Percentiles rank a stretch among this genome's conserved stretches.
Evolutionary conservation across 2,329 filamentous ascomycete species (phyloP).

Genomic region (Hymenoscyphus infarciens): DNA sequence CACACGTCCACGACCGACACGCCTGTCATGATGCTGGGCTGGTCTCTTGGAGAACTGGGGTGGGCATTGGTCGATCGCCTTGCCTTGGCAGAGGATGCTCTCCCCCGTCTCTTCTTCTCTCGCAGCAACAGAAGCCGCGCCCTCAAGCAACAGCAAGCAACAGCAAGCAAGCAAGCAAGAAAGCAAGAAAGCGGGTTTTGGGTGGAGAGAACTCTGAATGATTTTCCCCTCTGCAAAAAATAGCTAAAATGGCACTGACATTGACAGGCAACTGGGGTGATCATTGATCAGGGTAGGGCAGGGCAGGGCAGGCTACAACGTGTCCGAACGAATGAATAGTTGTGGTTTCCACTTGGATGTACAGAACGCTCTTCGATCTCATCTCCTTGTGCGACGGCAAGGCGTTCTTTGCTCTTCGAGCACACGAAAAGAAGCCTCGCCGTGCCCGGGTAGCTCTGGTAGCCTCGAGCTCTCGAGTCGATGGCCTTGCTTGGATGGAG

Average conservation of each 20-base stretch:
- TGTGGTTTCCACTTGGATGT: no score
- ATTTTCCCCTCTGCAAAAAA: not conserved
- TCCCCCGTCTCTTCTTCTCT: not conserved
- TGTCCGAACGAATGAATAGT: no score
- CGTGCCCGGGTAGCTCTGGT: not conserved
- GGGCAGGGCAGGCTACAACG: no score
- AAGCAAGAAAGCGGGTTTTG: not conserved
- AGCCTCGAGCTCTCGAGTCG: not conserved
- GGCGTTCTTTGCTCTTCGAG: not conserved
- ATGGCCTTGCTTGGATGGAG: slow-evolving; percentile 2
- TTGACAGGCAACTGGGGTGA: not conserved
- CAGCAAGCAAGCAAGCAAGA: no score
- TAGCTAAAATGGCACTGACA: not conserved
- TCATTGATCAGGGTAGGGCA: slow-evolving; percentile 2
- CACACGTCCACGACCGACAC: not conserved
- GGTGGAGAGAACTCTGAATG: not conserved
- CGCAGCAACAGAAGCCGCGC: not conserved
- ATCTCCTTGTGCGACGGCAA: slow-evolving; percentile 3
- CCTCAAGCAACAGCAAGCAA: not conserved
- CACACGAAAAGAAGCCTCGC: not conserved
- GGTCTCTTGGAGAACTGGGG: not conserved
- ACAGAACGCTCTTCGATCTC: slow-evolving; percentile 5
- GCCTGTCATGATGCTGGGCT: slow-evolving; percentile 1
- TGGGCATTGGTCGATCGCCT: not conserved
- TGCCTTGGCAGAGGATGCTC: slow-evolving; percentile 1